Evolutionary conservation across 78 protist genomes (phyloP).

Genomic region (Dictyostelium brefeldianum): DNA sequence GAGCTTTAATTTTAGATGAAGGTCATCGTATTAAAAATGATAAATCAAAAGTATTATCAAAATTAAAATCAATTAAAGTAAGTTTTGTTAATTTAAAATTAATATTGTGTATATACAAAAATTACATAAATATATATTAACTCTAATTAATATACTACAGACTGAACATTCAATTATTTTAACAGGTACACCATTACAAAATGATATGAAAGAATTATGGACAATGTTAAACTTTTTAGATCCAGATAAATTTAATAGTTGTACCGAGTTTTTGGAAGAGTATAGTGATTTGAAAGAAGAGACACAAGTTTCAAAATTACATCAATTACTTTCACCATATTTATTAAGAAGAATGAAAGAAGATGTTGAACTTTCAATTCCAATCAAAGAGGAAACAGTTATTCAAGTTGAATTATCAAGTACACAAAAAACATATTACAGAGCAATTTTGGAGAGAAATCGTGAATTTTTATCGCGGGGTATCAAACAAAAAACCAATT

Average conservation of each 20-base stretch:
- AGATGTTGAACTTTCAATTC: conserved; percentile 93
- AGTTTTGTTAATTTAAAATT: neutral
- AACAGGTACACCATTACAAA: conserved; percentile 98
- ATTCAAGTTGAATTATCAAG: conserved; percentile 91
- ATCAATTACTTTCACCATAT: conserved; percentile 89
- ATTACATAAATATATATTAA: neutral
- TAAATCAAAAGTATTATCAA: conserved; percentile 82
- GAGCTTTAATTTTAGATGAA: conserved; percentile 92
- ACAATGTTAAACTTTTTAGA: conserved; percentile 91
- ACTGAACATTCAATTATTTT: conserved; percentile 80
- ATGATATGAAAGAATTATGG: conserved; percentile 95
- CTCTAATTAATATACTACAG: too few relatives aligned
- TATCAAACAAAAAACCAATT: conserved; percentile 73
- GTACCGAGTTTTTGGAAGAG: conserved; percentile 79
- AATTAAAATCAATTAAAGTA: conserved; percentile 56
- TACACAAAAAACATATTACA: conserved; percentile 90
- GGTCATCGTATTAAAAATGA: conserved; percentile 93
- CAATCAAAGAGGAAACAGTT: conserved; percentile 90
- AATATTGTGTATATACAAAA: neutral
- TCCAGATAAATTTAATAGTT: conserved; percentile 78
- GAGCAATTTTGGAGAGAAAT: conserved; percentile 91
- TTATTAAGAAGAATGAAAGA: conserved; percentile 94
- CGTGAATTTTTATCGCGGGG: conserved; percentile 80
- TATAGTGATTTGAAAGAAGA: conserved; percentile 78
- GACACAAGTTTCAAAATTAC: conserved; percentile 83